Evolutionary conservation across 805 yeast genomes (phyloP).

Genomic region (Candida suzukii): DNA sequence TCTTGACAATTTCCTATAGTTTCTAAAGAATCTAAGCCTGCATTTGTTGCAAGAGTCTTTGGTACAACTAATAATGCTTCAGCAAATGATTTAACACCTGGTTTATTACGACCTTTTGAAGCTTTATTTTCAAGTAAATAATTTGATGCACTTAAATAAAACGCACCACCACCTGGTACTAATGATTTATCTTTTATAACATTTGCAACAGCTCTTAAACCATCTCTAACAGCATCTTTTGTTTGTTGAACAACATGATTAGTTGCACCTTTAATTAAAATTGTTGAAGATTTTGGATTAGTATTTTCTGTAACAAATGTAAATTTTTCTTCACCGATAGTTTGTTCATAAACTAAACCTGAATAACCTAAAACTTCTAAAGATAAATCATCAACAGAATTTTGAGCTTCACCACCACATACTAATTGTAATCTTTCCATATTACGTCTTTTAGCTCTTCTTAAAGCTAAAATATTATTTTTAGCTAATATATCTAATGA

Average conservation of each 20-base stretch:
- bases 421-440: constrained; percentile 97
- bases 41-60: constrained; percentile 84
- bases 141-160: constrained; percentile 75
- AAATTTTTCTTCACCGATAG: constrained; percentile 95
- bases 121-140: constrained; percentile 51
- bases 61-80: constrained; percentile 90
- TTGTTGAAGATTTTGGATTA: constrained; percentile 87
- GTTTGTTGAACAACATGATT: constrained; percentile 84
- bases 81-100: constrained; percentile 90
- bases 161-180: constrained; percentile 97
- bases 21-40: constrained; percentile 91
- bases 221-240: constrained; percentile 96
- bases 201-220: constrained; percentile 89
- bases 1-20: constrained; percentile 86
- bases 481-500: constrained; percentile 90
- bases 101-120: constrained; percentile 77
- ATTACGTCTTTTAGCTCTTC: constrained; percentile 98
- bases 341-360: constrained; percentile 85
- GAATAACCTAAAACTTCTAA: constrained; percentile 80
- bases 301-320: constrained; percentile 88
- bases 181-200: constrained; percentile 78
- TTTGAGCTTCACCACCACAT: constrained; percentile 97
- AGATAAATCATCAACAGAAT: constrained; percentile 87
- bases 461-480: constrained; percentile 84
- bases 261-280: constrained; percentile 90